These are phyloP conservation scores for Tetrapisispora arboricola DNA, from an alignment of 805 yeast genomes.

Conservation along the genomic window DNA sequence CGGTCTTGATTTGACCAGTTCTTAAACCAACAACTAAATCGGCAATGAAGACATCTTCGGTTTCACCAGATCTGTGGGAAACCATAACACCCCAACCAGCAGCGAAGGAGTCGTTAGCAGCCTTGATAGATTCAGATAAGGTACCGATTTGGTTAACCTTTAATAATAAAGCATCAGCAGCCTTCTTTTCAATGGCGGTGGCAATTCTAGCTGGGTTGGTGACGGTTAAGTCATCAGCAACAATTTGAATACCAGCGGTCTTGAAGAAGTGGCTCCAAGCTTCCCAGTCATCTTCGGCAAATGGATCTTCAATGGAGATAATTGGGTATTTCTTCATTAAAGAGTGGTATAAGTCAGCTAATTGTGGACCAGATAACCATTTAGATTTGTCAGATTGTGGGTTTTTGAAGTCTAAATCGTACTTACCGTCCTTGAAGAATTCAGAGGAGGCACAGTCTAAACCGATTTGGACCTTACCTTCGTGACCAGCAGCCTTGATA, in stretches of 20 bases:
- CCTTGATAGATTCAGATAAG: constrained; percentile 89
- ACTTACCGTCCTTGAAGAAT: constrained; percentile 93
- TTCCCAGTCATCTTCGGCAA: constrained; percentile 99
- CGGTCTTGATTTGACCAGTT: constrained; percentile 98
- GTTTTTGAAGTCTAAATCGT: constrained; percentile 98
- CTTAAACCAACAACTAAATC: constrained; percentile 96
- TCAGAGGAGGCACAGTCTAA: constrained; percentile 96
- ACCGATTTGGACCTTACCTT: constrained; percentile 85
- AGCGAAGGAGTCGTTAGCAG: constrained; percentile 88
- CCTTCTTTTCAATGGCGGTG: constrained; percentile 93
- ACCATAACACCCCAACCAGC: constrained; percentile 99
- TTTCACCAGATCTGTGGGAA: constrained; percentile 99
- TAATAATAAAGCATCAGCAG: constrained; percentile 87
- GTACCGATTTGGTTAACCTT: constrained; percentile 99
- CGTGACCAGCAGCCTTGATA: constrained; percentile 91
- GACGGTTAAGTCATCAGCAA: constrained; percentile 97
- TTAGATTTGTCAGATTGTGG: constrained; percentile 83
- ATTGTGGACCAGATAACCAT: constrained; percentile 82
- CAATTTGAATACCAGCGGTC: constrained; percentile 74
- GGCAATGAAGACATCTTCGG: constrained; percentile 97
- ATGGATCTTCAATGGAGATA: constrained; percentile 97
- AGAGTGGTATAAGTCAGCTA: constrained; percentile 72
- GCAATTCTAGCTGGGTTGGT: constrained; percentile 93
- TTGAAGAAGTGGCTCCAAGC: constrained; percentile 88
- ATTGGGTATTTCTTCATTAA: constrained; percentile 90